Evolutionary conservation across 164 flowering plant species (phyloP), one percentile per base, ranked within the genome.

Genomic region (Litsea cubeba): DNA sequence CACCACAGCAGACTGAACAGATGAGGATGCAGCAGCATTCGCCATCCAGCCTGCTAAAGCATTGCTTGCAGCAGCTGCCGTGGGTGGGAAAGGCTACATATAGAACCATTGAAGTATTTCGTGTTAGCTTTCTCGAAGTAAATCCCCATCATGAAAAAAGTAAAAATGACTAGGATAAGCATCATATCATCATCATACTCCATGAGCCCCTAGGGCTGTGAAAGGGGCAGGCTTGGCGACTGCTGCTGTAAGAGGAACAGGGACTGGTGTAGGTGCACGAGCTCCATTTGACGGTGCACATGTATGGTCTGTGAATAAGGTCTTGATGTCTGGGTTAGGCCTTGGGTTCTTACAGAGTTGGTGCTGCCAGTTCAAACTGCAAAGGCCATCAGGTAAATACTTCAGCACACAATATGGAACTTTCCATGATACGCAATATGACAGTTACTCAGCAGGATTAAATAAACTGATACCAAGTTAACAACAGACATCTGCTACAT

Each of bases 361-460:
- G 83, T 94, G 98, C 89, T 94, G 98, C 98, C 98, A 94, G 73
- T 94, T 94, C 86, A 94, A 85, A 76, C 98, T 94, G 87, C 76
- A 80, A 49, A 74, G 11, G 77, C 69, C 62, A 71, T 79, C 65
- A 24, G 70, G 30, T 25, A 50, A 51, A 49, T 17, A 62, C n/a
- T 70, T 77, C 66, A 80, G 72, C 51, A 70, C 57, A 24, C 73
- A 62, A 74, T 32, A 10, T 58, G 22, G 28, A 18, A 51, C 0
- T 66, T 40, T 40, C 46, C 46, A 40, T 7, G 46, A 40, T 28
- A 30, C 32, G 50, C 10, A 66, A 17, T 20, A 25, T 60, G 63
- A n/a, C 23, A 25, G 30, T 40, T 40, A 35, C 46, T 35, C 46
- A 8, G 46, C 46, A 40, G 46, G 8, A 40, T 40, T 40, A 40